These are phyloP conservation scores for Hibiscus trionum DNA, from an alignment of 345 rosid genomes.

Conservation along the genomic window DNA sequence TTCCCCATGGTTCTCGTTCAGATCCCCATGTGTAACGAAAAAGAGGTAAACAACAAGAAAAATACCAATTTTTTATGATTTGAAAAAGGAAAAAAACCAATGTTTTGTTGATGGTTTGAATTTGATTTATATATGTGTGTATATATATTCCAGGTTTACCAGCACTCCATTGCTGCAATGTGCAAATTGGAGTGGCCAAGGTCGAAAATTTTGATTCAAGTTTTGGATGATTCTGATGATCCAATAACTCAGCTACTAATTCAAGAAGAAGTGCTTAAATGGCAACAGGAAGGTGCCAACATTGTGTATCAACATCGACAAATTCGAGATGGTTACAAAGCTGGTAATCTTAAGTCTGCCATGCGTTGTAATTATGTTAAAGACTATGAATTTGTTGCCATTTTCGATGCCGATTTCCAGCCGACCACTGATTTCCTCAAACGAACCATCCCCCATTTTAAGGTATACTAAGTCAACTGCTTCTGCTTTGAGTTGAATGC, in stretches of 20 bases:
- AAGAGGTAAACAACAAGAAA: constrained; percentile 76
- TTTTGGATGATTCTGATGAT: constrained; percentile 89
- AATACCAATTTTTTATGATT: not conserved
- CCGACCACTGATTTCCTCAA: constrained; percentile 75
- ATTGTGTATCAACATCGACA: constrained; percentile 79
- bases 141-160: constrained; percentile 66
- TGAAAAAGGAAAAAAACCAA: not conserved
- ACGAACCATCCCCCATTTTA: constrained; percentile 80
- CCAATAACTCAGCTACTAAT: constrained; percentile 59
- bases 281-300: constrained; percentile 78
- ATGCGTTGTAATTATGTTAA: constrained; percentile 87
- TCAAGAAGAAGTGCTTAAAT: constrained; percentile 74
- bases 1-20: constrained; percentile 94
- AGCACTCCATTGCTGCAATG: constrained; percentile 85
- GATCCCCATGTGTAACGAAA: constrained; percentile 97
- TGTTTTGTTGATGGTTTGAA: constrained; percentile 24
- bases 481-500: not conserved
- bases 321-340: constrained; percentile 84
- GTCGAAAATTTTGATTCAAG: constrained; percentile 62
- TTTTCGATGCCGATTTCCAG: constrained; percentile 93
- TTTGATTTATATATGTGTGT: not conserved
- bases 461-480: constrained; percentile 30
- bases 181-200: constrained; percentile 96
- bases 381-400: constrained; percentile 87
- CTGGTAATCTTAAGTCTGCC: constrained; percentile 95